Percentiles rank a stretch among this genome's conserved stretches.
Evolutionary conservation across 2,329 filamentous ascomycete species (phyloP).

Genomic region (Aspergillus piperis): DNA sequence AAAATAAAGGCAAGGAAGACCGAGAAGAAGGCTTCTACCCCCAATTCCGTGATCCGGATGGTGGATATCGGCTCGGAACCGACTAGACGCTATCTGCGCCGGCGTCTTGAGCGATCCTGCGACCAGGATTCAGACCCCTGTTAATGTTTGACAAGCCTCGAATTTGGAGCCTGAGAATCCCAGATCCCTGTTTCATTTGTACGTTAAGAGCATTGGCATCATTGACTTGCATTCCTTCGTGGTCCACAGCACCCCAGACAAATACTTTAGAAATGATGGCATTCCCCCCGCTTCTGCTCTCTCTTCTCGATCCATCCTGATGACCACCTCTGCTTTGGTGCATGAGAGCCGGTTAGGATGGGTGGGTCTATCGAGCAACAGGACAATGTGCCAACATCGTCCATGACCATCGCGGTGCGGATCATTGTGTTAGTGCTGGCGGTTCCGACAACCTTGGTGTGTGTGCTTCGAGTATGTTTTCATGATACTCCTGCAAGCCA

Average conservation of each 20-base stretch:
- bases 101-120: background rate
- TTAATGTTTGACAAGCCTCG: background rate
- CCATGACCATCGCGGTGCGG: slow-evolving; percentile 5
- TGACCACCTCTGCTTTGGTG: background rate
- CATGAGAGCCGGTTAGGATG: background rate
- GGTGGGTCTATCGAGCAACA: background rate
- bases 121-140: background rate
- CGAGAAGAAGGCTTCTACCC: background rate
- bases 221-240: background rate
- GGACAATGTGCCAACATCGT: background rate
- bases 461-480: background rate
- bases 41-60: background rate
- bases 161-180: background rate
- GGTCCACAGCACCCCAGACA: background rate
- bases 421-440: slow-evolving; percentile 5
- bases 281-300: background rate
- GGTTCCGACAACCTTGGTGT: slow-evolving; percentile 5
- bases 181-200: background rate
- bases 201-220: background rate
- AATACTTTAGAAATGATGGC: background rate
- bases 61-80: slow-evolving; percentile 5
- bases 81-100: background rate
- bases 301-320: background rate
- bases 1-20: background rate
- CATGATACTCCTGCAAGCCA: background rate